Percentiles rank a stretch among this genome's conserved stretches.
phyloP scores from a whole-genome alignment of 352 stramenopile genomes.

The Pythium monospermum region DNA sequence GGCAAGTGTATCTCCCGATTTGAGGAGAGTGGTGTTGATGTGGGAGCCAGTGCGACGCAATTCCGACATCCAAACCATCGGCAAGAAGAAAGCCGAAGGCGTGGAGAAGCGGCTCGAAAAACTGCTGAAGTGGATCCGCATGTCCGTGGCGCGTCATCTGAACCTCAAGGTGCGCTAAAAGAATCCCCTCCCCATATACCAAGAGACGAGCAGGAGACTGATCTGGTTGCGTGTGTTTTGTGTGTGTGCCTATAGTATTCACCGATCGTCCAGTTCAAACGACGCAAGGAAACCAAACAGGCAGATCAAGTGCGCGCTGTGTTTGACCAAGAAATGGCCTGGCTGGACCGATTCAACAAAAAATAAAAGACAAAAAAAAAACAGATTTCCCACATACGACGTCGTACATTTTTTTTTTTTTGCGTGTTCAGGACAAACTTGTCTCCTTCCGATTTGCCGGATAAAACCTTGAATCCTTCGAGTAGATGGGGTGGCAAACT shows the following conservation, averaged over 20 bases:
- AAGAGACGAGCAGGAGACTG: too few relatives aligned
- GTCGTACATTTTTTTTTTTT: constrained; percentile 1
- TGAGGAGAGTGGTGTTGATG: constrained; percentile 59
- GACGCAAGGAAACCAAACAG: constrained; percentile 55
- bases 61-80: constrained; percentile 66
- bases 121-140: constrained; percentile 63
- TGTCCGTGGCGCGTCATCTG: constrained; percentile 64
- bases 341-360: constrained; percentile 52
- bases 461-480: not conserved
- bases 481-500: not conserved
- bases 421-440: not conserved
- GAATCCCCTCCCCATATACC: too few relatives aligned
- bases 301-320: constrained; percentile 48
- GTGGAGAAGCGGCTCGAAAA: constrained; percentile 58
- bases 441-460: not conserved
- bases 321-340: constrained; percentile 78
- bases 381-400: not conserved
- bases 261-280: constrained; percentile 74
- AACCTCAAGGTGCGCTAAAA: constrained; percentile 63
- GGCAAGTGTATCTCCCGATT: constrained; percentile 63
- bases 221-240: too few relatives aligned
- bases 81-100: constrained; percentile 65
- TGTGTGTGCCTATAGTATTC: constrained; percentile 65
- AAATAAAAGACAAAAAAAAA: constrained; percentile 3
- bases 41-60: constrained; percentile 69